A percentile compares a stretch with the other conserved stretches of the same genome.
phyloP scores from a whole-genome alignment of 768 basidiomycete species.

The Amanita exitialis region DNA sequence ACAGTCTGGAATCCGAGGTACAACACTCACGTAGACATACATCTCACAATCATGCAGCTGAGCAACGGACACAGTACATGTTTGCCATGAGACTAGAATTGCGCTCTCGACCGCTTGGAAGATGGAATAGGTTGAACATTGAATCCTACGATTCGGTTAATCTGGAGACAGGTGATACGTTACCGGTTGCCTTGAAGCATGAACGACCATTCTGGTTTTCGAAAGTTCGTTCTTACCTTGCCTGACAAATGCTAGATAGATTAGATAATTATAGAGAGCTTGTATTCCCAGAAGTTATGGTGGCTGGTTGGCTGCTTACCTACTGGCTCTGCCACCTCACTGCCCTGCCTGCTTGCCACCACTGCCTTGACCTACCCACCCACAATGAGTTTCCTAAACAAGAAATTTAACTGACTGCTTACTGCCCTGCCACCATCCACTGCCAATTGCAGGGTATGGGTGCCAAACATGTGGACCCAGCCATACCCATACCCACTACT shows the following conservation, averaged over 20 bases:
- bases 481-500: too few relatives aligned
- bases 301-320: too few relatives aligned
- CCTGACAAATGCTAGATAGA: conserved; percentile 2
- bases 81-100: conserved; percentile 69
- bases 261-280: neutral
- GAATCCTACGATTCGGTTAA: conserved; percentile 66
- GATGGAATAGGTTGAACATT: conserved; percentile 79
- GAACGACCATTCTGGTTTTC: conserved; percentile 94
- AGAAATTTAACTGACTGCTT: too few relatives aligned
- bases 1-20: neutral
- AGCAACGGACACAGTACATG: conserved; percentile 36
- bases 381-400: too few relatives aligned
- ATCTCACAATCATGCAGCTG: conserved; percentile 3
- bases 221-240: conserved; percentile 62
- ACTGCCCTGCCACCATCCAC: too few relatives aligned
- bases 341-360: too few relatives aligned
- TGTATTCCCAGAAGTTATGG: neutral
- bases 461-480: too few relatives aligned
- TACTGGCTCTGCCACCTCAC: too few relatives aligned
- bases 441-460: too few relatives aligned
- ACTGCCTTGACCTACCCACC: too few relatives aligned
- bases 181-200: conserved; percentile 65
- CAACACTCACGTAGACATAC: conserved; percentile 3
- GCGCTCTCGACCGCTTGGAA: conserved; percentile 69
- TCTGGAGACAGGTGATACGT: conserved; percentile 62